Conservation (phyloP, 495 filamentous ascomycete species). For the Neurospora cerealis region DNA sequence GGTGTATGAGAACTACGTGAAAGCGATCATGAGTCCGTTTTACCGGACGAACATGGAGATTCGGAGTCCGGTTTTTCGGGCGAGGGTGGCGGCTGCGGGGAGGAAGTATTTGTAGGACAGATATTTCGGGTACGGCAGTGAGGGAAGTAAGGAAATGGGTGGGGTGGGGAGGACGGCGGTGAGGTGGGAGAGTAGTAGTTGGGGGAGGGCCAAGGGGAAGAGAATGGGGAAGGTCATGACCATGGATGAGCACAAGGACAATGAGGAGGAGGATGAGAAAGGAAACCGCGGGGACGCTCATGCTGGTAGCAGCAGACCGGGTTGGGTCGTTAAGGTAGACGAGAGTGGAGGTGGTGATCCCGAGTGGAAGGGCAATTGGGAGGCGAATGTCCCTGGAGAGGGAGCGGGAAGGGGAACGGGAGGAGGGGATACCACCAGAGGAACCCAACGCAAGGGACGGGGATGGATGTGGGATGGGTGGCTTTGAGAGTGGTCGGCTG, state of each 20-base stretch:
- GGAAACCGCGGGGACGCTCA: neutral
- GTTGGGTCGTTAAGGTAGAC: neutral
- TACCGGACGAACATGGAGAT: conserved; percentile 75
- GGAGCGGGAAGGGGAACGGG: neutral
- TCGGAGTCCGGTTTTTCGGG: conserved; percentile 72
- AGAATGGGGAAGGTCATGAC: neutral
- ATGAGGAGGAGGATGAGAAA: neutral
- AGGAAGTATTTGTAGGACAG: conserved; percentile 71
- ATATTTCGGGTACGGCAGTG: neutral
- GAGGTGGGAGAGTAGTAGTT: neutral
- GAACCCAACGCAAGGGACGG: neutral
- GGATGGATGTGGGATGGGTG: neutral
- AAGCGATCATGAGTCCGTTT: conserved; percentile 96
- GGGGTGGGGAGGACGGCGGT: neutral
- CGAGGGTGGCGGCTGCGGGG: conserved; percentile 71
- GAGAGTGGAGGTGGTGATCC: neutral
- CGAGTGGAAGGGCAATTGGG: neutral
- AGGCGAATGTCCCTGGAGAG: neutral
- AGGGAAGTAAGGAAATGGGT: too few relatives aligned
- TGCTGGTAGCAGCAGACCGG: neutral
- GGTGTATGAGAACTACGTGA: conserved; percentile 89
- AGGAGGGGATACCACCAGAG: neutral
- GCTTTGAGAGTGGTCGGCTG: neutral
- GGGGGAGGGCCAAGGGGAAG: neutral
- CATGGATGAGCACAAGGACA: neutral